Evolutionary conservation across 2,329 filamentous ascomycete genomes (phyloP), one percentile per base, ranked within the genome.

Genomic region (Nigrospora osmanthi): DNA sequence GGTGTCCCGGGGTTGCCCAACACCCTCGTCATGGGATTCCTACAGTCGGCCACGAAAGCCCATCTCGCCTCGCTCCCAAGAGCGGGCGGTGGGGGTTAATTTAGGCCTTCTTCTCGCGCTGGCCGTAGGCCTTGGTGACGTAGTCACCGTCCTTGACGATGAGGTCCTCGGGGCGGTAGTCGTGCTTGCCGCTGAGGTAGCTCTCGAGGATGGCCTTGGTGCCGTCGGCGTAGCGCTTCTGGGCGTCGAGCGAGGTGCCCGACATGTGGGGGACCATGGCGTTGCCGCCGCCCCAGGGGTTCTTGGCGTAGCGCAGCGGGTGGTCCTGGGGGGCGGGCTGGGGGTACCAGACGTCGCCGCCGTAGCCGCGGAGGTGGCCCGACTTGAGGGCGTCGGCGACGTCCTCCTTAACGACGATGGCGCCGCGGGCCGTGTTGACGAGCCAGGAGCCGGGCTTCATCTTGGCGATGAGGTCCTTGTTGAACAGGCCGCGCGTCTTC

Each of bases 181-280:
- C 90, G 63, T 87, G 71, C 64, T 81, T 83, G 58, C 90, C 90
- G 54, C 76, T 80, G 66, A 95, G 87, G 79, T 97, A 98, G 70
- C 84, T 89, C 54, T 91, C 77, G 49, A 98, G 76, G 63, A 98
- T 97, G 54, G 76, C 69, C 85, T 96, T 95, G 68, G 81, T 86
- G 58, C 89, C 89, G 53, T 83, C 75, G 59, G 89, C 88, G 65
- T 95, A 95, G 54, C 89, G 82, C 72, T 88, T 84, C 78, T 98
- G 93, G 48, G 93, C 93, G 65, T 98, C 93, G 63, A 98, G 85
- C n/a, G 90, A 95, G 47, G 91, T 97, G 64, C 93, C 93, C 12
- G 89, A 95, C 89, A 97, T 95, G 82, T 97, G 93, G 46, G 93
- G 89, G 49, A 96, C 90, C 87, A 93, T 98, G 72, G 90, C 93